Evolutionary conservation across 805 yeast genomes (phyloP), one percentile per base, ranked within the genome.

Genomic region (Myxozyma mucilagina): DNA sequence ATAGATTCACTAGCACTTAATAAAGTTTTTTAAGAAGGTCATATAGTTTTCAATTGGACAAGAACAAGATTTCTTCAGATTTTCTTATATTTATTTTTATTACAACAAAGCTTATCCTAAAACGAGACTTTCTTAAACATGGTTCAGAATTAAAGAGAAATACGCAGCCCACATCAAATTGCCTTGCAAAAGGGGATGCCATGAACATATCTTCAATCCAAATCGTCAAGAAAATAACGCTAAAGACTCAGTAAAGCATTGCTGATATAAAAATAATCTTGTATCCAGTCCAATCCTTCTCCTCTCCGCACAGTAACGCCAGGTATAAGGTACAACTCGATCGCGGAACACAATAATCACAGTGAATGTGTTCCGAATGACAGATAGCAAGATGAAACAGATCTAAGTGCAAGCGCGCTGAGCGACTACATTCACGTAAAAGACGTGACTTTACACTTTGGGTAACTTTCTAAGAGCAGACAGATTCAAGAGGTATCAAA

Each of bases 401-500:
- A 35, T 14, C 48, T 13, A 4, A 29, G 29, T n/a, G 16, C 47
- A 8, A 44, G 48, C 6, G 48, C 20, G 6, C n/a, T 9, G 8
- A 44, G 45, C 45, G 24, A 44, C 7, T 31, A 3, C 48, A 44
- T 2, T 3, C 18, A 14, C 14, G 24, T 34, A 44, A 31, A 20
- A 29, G 4, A 44, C 10, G 32, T 20, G 4, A 3, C 18, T 44
- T 11, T 2, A 14, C 16, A 8, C 18, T 9, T 29, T 6, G 48
- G 48, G 16, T 43, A 18, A 24, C 29, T 24, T 24, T 3, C 2
- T 24, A 29, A 50, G 20, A 38, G 44, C 20, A 44, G 8, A 38
- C 24, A 47, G 39, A 47, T 24, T 16, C 31, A 41, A 24, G 49
- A 50, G 60, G 60, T 48, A 49, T 42, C 60, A 34, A 31, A 56